Evolutionary conservation across 2,329 filamentous ascomycete genomes (phyloP).

Genomic region (Xylariales sp.): DNA sequence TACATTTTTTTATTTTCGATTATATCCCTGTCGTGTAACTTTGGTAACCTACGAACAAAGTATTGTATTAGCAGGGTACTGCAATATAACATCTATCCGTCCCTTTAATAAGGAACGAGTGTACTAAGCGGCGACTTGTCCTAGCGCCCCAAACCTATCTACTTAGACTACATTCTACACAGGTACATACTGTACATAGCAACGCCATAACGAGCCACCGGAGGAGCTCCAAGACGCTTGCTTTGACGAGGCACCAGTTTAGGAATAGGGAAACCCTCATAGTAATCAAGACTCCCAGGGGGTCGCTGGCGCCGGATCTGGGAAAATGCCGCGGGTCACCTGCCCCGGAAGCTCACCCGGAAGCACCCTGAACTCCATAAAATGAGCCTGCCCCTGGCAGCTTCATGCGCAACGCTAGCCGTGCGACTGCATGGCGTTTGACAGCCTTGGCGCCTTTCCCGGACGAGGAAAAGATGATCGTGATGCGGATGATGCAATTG

Average conservation of each 20-base stretch:
- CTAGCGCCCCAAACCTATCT: slow-evolving; percentile 16
- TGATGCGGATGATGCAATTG: not conserved
- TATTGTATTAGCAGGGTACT: not conserved
- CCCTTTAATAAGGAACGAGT: slow-evolving; percentile 1
- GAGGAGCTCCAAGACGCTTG: not conserved
- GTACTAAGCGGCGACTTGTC: slow-evolving; percentile 25
- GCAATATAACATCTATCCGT: slow-evolving; percentile 21
- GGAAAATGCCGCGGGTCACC: slow-evolving; percentile 33
- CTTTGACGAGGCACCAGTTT: not conserved
- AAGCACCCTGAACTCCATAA: not conserved
- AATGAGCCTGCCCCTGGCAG: slow-evolving; percentile 25
- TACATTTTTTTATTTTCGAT: slow-evolving; percentile 10
- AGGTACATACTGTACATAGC: not conserved
- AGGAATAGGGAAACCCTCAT: not conserved
- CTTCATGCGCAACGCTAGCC: slow-evolving; percentile 14
- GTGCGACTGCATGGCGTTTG: slow-evolving; percentile 21
- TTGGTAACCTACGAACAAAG: not conserved
- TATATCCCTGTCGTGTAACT: not conserved
- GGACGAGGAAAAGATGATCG: not conserved
- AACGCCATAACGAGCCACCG: slow-evolving; percentile 1
- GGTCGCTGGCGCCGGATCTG: not conserved
- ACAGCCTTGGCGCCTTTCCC: slow-evolving; percentile 22
- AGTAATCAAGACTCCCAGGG: slow-evolving; percentile 26
- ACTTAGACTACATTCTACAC: not conserved
- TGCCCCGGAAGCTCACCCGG: slow-evolving; percentile 30